A percentile compares a stretch with the other conserved stretches of the same genome.
Evolutionary conservation across 179 eudicot species (phyloP).

Genomic region (Carnegiea gigantea): DNA sequence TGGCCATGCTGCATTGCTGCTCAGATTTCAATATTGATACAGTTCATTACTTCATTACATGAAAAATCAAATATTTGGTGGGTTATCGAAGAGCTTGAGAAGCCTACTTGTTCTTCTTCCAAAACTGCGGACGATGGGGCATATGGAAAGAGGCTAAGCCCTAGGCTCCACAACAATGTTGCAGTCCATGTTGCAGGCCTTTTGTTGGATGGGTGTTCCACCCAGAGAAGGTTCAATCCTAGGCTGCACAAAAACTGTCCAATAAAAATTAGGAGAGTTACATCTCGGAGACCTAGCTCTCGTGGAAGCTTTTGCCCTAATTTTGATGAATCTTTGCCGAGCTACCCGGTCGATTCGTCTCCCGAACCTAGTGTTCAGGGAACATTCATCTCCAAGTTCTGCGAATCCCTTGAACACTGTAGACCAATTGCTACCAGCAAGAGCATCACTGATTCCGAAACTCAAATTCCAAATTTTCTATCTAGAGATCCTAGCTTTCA

Average conservation of each 20-base stretch:
- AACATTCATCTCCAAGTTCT: neutral
- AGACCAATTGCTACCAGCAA: neutral
- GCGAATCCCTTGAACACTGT: neutral
- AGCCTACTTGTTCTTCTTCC: no score
- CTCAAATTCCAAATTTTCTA: neutral
- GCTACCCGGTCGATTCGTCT: neutral
- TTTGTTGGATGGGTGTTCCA: constrained; percentile 2
- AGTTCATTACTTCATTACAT: no score
- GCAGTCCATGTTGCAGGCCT: neutral
- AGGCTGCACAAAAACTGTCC: neutral
- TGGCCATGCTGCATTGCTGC: no score
- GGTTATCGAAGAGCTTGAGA: no score
- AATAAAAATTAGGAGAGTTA: neutral
- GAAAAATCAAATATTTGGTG: no score
- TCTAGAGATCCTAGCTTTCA: neutral
- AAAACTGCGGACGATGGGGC: no score
- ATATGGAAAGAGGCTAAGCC: neutral
- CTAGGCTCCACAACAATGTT: neutral
- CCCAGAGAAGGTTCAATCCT: constrained; percentile 2
- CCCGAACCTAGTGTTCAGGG: neutral
- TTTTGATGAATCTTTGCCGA: neutral
- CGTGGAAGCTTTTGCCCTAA: neutral
- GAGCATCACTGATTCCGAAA: neutral
- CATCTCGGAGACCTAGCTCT: neutral
- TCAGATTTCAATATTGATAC: no score